Base-by-base conservation (phyloP, 495 filamentous ascomycete species). In the Saxophila tyrrhenica region DNA sequence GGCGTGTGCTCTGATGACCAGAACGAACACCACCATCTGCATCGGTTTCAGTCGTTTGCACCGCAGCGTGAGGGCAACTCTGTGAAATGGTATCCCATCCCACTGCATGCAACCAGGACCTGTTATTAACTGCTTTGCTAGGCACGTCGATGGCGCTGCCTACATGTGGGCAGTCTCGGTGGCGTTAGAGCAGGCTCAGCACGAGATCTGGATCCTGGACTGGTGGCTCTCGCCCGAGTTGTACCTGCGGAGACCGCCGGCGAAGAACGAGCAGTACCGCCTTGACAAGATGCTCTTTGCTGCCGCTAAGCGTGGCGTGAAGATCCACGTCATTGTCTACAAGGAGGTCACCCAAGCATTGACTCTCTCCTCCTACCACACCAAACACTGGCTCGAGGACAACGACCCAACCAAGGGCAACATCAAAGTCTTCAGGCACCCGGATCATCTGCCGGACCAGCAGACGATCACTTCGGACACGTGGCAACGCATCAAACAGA, bases 191-290 rank as follows among this genome's bases (percentile, higher is more conserved):
- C 81, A 79, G 62, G 91, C 91, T 0, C 77, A 72, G 45, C 82
- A 95, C 58, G 87, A 78, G 17, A 88, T 97, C 56, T 95, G 87
- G 81, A 95, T 97, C 57, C 70, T 95, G 48, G 91, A 97, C 66
- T 95, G 88, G 89, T 95, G 89, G 89, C 69, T 95, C 51, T 89
- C 82, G 23, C 87, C 87, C 2, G 91, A 97, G 69, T 74, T 95
- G 1, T 95, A 95, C 64, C 76, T 97, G 48, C 81, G 91, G 57
- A 77, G 91, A 21, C 91, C 91, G 9, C 89, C 91, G 5, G 78
- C 84, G 11, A 76, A 79, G 61, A 85, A 92, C 69, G 80, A 91
- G 63, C 74, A 84, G 52, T 97, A 95, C 65, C 86, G 91, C 0
- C 71, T 97, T 42, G 91, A 97, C 68, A 79, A 81, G 10, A 87